Evolutionary conservation across 164 flowering plant genomes (phyloP).

Genomic region (Vitis amurensis): DNA sequence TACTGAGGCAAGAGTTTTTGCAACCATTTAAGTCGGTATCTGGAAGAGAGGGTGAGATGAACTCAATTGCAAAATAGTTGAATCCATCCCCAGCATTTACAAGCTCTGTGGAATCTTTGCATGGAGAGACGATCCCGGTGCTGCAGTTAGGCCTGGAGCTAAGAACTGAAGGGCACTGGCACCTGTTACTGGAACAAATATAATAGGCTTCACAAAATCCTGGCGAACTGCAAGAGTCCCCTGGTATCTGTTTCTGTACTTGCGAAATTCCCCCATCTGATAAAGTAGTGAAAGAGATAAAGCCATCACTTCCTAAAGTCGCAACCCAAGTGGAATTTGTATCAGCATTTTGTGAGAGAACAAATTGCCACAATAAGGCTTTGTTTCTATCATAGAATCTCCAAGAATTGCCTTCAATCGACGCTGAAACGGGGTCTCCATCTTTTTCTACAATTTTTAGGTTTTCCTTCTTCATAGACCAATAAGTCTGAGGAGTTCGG

Average conservation of each 20-base stretch:
- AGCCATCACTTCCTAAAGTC: constrained; percentile 50
- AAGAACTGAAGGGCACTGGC: constrained; percentile 47
- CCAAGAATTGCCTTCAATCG: constrained; percentile 52
- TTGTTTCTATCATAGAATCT: constrained; percentile 43
- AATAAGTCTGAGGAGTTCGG: constrained; percentile 53
- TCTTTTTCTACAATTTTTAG: constrained; percentile 39
- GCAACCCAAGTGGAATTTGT: constrained; percentile 53
- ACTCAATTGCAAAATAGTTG: constrained; percentile 49
- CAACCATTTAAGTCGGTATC: constrained; percentile 44
- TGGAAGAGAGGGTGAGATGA: constrained; percentile 26
- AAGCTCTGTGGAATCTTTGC: constrained; percentile 32
- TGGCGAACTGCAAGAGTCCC: constrained; percentile 43
- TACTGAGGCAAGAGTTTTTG: constrained; percentile 40
- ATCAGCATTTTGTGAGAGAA: constrained; percentile 22
- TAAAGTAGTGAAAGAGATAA: constrained; percentile 42
- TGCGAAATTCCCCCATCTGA: constrained; percentile 11
- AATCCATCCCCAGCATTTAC: constrained; percentile 40
- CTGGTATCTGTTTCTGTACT: constrained; percentile 38
- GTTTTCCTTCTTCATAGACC: constrained; percentile 52
- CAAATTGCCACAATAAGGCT: constrained; percentile 49
- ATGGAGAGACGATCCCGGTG: constrained; percentile 36
- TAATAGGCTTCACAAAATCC: constrained; percentile 48
- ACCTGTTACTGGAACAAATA: constrained; percentile 39
- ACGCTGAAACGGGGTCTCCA: constrained; percentile 33
- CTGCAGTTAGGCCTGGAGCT: constrained; percentile 27